Evolutionary conservation across 2,329 filamentous ascomycete species (phyloP).

Genomic region (Chaetoscypha palmicola): DNA sequence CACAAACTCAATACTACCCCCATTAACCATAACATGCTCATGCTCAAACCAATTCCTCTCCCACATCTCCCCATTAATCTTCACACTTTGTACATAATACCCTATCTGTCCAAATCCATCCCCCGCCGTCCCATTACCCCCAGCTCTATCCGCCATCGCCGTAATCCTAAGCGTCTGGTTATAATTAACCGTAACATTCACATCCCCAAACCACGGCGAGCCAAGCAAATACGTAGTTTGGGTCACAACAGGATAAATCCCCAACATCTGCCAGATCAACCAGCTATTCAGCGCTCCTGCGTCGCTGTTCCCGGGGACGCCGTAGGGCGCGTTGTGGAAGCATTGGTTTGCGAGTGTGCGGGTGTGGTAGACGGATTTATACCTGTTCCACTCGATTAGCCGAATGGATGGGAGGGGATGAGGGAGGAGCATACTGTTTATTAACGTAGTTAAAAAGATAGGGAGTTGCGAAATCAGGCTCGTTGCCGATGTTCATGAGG

Average conservation of each 20-base stretch:
- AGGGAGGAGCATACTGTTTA: too few relatives aligned
- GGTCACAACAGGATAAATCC: slow-evolving; percentile 59
- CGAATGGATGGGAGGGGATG: too few relatives aligned
- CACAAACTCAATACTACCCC: slow-evolving; percentile 56
- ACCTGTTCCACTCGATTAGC: too few relatives aligned
- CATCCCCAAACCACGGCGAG: slow-evolving; percentile 54
- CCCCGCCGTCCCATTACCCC: slow-evolving; percentile 22
- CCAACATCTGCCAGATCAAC: slow-evolving; percentile 58
- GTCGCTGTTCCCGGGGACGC: slow-evolving; percentile 57
- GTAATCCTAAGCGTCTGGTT: slow-evolving; percentile 6
- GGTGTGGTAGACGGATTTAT: slow-evolving; percentile 50
- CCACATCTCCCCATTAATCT: slow-evolving; percentile 57
- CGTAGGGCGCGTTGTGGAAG: slow-evolving; percentile 46
- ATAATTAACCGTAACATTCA: slow-evolving; percentile 50
- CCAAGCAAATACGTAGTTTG: slow-evolving; percentile 61
- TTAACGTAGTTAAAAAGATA: slow-evolving; percentile 63
- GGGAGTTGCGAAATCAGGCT: slow-evolving; percentile 49
- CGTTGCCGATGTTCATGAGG: slow-evolving; percentile 49
- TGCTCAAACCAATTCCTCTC: slow-evolving; percentile 57
- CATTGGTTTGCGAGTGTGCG: slow-evolving; percentile 51
- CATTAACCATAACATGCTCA: slow-evolving; percentile 57
- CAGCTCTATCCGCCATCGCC: not conserved
- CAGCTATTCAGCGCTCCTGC: slow-evolving; percentile 43
- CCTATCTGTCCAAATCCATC: slow-evolving; percentile 47
- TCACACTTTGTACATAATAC: slow-evolving; percentile 59